These are phyloP conservation scores for Boletellus ananiceps DNA, from an alignment of 768 basidiomycete species.

Conservation along the genomic window DNA sequence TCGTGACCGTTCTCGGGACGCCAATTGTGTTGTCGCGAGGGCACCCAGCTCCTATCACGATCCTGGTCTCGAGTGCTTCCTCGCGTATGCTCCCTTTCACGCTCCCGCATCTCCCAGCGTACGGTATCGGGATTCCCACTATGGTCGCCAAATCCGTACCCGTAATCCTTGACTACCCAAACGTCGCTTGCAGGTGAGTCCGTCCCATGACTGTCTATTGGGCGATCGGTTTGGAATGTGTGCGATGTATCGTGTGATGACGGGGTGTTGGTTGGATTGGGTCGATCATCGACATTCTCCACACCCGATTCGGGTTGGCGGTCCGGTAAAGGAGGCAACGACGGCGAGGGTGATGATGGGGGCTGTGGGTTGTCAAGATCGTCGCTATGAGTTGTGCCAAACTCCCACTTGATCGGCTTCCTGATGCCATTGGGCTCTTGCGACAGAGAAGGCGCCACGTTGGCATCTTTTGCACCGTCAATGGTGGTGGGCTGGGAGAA, in stretches of 20 bases:
- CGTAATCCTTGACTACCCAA: constrained; percentile 57
- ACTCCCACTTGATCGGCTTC: constrained; percentile 46
- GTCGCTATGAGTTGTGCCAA: constrained; percentile 42
- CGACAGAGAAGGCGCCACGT: neutral
- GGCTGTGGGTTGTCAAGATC: constrained; percentile 5
- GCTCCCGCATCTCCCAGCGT: constrained; percentile 30
- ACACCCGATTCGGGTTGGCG: neutral
- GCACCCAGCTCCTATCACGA: constrained; percentile 18
- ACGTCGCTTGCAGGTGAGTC: constrained; percentile 31
- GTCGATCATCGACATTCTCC: neutral
- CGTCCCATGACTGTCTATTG: constrained; percentile 10
- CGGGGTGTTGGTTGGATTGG: neutral
- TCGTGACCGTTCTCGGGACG: constrained; percentile 25
- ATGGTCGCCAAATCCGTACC: constrained; percentile 56
- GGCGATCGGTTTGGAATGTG: neutral
- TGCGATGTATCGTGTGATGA: neutral
- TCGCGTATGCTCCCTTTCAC: constrained; percentile 16
- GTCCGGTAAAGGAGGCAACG: neutral
- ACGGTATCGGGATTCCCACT: constrained; percentile 32
- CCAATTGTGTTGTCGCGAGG: constrained; percentile 19
- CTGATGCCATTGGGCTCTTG: constrained; percentile 11
- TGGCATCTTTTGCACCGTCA: neutral
- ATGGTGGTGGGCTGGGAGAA: neutral
- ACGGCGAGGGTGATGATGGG: neutral
- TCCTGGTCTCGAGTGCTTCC: constrained; percentile 11